phyloP scores from a whole-genome alignment of 768 basidiomycete genomes.

The Rubroboletus pulcherrimus region DNA sequence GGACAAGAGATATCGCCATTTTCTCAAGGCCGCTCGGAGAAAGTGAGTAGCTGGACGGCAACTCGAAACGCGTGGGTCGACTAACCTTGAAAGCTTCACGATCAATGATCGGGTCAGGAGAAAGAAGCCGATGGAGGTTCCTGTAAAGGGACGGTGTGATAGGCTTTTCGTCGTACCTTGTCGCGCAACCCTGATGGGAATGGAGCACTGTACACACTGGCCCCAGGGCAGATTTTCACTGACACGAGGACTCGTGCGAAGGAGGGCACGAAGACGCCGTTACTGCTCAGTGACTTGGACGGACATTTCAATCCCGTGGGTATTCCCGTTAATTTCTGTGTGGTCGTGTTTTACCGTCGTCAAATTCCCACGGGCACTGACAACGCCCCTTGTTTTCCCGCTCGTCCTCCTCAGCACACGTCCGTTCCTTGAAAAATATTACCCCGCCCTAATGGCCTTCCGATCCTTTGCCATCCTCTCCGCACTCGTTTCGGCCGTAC shows the following conservation, averaged over 20 bases:
- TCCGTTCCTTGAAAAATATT: constrained; percentile 30
- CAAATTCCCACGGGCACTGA: background rate
- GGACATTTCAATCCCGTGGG: too few relatives aligned
- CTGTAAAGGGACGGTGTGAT: constrained; percentile 9
- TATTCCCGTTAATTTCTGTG: background rate
- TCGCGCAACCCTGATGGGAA: background rate
- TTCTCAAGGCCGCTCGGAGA: background rate
- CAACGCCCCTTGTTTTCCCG: background rate
- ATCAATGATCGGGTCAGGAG: background rate
- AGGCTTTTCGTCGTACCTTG: constrained; percentile 1
- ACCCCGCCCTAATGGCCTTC: constrained; percentile 36
- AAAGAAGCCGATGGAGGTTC: background rate
- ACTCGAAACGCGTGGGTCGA: background rate
- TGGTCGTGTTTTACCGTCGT: constrained; percentile 10
- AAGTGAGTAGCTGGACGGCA: background rate
- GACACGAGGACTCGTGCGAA: background rate
- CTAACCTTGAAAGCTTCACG: background rate
- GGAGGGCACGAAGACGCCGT: background rate
- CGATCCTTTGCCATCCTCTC: constrained; percentile 53
- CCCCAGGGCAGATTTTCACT: background rate
- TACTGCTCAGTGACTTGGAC: too few relatives aligned
- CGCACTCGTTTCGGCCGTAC: constrained; percentile 44
- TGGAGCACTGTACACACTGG: background rate
- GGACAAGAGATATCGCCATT: background rate
- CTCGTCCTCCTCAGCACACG: background rate